Percentiles rank a stretch among this genome's conserved stretches.
phyloP scores from a whole-genome alignment of 306 rosid species.

The Potentilla sterilis region DNA sequence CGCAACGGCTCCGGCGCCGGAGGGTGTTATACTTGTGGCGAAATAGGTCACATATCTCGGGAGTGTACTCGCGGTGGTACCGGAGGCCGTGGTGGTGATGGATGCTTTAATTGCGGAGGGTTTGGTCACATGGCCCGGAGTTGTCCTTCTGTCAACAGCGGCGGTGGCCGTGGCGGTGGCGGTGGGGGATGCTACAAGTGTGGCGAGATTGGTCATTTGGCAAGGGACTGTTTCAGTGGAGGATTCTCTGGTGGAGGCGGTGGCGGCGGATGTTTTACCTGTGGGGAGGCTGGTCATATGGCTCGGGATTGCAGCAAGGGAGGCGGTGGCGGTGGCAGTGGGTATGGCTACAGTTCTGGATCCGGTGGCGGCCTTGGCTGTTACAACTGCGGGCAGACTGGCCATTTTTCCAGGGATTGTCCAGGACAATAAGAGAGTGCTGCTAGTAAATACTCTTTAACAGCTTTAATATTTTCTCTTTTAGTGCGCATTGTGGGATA shows the following conservation, averaged over 20 bases:
- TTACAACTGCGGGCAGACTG: conserved; percentile 55
- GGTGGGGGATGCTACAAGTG: conserved; percentile 55
- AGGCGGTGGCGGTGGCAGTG: conserved; percentile 37
- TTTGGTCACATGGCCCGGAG: background rate
- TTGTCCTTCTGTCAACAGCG: background rate
- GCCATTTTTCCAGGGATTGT: conserved; percentile 76
- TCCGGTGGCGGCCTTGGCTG: conserved; percentile 32
- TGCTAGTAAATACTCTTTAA: conserved; percentile 55
- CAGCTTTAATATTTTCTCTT: background rate
- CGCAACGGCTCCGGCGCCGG: conserved; percentile 40
- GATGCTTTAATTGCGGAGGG: conserved; percentile 1
- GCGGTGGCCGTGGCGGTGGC: conserved; percentile 33
- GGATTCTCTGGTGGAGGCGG: conserved; percentile 15
- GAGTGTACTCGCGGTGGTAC: background rate
- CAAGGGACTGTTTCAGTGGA: conserved; percentile 49
- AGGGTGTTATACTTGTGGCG: conserved; percentile 27
- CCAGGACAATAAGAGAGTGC: conserved; percentile 20
- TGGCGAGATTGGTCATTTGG: conserved; percentile 68
- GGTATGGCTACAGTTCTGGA: conserved; percentile 16
- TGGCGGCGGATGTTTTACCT: conserved; percentile 41
- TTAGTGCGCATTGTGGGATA: conserved; percentile 28
- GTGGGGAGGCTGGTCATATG: conserved; percentile 68
- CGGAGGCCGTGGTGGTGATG: background rate
- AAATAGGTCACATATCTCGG: background rate
- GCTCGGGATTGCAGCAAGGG: conserved; percentile 67